A percentile compares a stretch with the other conserved stretches of the same genome.
phyloP scores from a whole-genome alignment of 495 filamentous ascomycete species.

The Xylaria intraflava region DNA sequence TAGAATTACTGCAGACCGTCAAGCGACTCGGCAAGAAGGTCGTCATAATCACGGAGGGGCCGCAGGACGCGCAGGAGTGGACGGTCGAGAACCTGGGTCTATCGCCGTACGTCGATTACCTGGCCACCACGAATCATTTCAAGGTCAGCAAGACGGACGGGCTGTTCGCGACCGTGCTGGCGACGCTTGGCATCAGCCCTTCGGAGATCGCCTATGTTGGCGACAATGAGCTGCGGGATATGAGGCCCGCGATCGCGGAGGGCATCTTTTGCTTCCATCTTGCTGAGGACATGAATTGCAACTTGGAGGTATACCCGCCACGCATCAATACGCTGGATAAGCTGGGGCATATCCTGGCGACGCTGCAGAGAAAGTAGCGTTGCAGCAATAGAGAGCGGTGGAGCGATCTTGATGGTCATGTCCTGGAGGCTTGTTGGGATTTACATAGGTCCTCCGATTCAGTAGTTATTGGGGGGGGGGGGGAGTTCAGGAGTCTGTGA shows the following conservation, averaged over 20 bases:
- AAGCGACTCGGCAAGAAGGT: slow-evolving; percentile 26
- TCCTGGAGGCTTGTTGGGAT: too few species aligned
- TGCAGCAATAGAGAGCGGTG: too few species aligned
- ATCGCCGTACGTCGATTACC: slow-evolving; percentile 23
- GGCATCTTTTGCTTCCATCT: slow-evolving; percentile 10
- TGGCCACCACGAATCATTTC: slow-evolving; percentile 29
- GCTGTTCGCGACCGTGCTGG: slow-evolving; percentile 27
- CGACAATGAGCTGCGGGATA: slow-evolving; percentile 29
- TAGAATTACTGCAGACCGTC: slow-evolving; percentile 19
- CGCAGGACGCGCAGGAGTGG: slow-evolving; percentile 37
- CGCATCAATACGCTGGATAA: slow-evolving; percentile 3
- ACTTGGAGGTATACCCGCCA: slow-evolving; percentile 1
- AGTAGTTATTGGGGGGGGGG: too few species aligned
- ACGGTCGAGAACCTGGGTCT: slow-evolving; percentile 27
- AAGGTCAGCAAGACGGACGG: slow-evolving; percentile 32
- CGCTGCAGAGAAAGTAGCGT: too few species aligned
- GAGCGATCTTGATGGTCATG: too few species aligned
- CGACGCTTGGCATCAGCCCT: slow-evolving; percentile 20
- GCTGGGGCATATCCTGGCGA: slow-evolving; percentile 6
- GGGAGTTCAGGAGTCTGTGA: too few species aligned
- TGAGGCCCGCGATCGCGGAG: slow-evolving; percentile 19
- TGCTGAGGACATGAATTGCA: neutral
- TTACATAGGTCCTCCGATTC: too few species aligned
- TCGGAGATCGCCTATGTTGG: slow-evolving; percentile 31
- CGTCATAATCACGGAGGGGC: slow-evolving; percentile 34